Evolutionary conservation across 768 basidiomycete genomes (phyloP), one percentile per base, ranked within the genome.

Genomic region (Leucosporidium scottii): DNA sequence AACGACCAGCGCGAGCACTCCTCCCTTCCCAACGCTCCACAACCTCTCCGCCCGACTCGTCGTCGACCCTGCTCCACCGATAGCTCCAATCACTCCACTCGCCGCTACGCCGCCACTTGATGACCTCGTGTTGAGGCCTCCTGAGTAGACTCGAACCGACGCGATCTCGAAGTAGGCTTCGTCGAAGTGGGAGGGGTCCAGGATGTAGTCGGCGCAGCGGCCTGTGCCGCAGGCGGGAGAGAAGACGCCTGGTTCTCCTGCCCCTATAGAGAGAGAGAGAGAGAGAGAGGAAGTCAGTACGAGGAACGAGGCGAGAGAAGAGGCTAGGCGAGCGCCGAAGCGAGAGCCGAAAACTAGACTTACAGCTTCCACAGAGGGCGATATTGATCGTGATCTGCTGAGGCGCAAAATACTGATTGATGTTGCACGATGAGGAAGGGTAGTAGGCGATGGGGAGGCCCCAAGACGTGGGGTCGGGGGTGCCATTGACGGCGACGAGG

Each of bases 381-480:
- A 67, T 69, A 61, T 75, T 68, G 28, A 72, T n/a, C 23, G 73
- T 71, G 61, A 76, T 61, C 44, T 67, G 75, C 75, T 78, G 75
- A 70, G 76, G 70, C 7, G 68, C 64, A 59, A 81, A 81, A 65
- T 68, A 76, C 17, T 67, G 66, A 31, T 60, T 66, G 58, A 82
- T 82, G 69, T 76, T 72, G 63, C 69, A 71, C 20, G 48, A 34
- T 12, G 54, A 34, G 13, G 59, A 36, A 1, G 55, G 83, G 83
- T 85, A 90, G 73, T 87, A 86, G 1, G 83, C 87, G 3, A 84
- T 81, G 0, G 89, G 88, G n/a, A 79, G 81, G 18, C 89, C 89
- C 60, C 77, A 75, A 0, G 66, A 66, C 80, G 71, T 85, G 76
- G 59, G 83, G 77, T 76, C 82, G 81, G 59, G 81, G 77, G 74